Percentiles rank a stretch among this genome's conserved stretches.
These are phyloP conservation scores for Solanum piurae DNA, from an alignment of 257 asterid genomes.

Conservation along the genomic window DNA sequence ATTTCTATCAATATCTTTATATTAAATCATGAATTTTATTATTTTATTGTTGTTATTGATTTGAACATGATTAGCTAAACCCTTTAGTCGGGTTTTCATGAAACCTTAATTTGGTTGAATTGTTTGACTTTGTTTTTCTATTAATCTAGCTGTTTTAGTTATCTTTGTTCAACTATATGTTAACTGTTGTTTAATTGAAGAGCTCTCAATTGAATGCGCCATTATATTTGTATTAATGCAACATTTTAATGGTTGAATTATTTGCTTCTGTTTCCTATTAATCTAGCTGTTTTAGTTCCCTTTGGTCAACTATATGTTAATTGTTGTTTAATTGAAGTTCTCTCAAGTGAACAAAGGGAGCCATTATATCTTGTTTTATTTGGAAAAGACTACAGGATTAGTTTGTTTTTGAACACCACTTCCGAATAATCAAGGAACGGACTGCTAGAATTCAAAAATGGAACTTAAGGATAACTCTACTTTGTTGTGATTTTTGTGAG, in stretches of 20 bases:
- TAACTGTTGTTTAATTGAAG: not conserved
- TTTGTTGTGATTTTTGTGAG: not conserved
- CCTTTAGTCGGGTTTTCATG: not conserved
- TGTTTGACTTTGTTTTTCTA: not conserved
- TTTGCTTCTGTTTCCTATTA: not conserved
- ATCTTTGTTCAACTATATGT: not conserved
- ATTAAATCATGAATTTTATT: no score
- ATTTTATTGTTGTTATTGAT: not conserved
- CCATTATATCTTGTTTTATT: no score
- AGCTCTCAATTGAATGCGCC: not conserved
- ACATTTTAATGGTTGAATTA: not conserved
- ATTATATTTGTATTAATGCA: not conserved
- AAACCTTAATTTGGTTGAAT: not conserved
- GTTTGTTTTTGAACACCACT: no score
- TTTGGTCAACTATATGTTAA: not conserved
- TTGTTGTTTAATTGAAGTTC: not conserved
- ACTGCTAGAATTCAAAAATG: no score
- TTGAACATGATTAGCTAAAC: not conserved
- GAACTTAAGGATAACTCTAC: not conserved
- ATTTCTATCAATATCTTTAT: no score
- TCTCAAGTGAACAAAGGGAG: no score
- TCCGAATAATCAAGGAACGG: no score
- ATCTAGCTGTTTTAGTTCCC: not conserved
- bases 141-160: not conserved
- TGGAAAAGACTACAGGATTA: no score